These are phyloP conservation scores for Cylindrotheca fusiformis DNA, from an alignment of 108 stramenopile genomes.

Conservation along the genomic window DNA sequence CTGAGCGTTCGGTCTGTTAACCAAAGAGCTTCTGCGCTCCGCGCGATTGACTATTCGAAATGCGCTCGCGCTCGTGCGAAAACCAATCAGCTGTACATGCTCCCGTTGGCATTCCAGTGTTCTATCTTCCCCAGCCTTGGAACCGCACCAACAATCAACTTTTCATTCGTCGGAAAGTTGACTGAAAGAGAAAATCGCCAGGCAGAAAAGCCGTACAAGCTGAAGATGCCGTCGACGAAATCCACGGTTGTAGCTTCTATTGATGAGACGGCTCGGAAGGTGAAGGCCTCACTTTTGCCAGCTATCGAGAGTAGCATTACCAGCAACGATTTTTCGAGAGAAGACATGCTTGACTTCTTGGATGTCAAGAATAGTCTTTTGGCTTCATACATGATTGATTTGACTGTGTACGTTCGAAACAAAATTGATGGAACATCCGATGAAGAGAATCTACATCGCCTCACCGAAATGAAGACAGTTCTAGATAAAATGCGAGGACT, in stretches of 20 bases:
- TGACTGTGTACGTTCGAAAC: conserved; percentile 39
- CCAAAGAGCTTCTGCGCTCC: too few species aligned
- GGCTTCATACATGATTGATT: conserved; percentile 77
- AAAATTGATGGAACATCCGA: conserved; percentile 14
- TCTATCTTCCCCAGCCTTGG: too few species aligned
- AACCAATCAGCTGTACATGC: too few species aligned
- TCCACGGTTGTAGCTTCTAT: conserved; percentile 10
- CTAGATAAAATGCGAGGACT: conserved; percentile 81
- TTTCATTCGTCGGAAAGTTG: too few species aligned
- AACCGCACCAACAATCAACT: not conserved
- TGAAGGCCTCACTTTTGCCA: conserved; percentile 35
- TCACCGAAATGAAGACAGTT: conserved; percentile 71
- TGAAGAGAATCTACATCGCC: conserved; percentile 26
- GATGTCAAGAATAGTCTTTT: conserved; percentile 69
- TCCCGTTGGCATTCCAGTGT: too few species aligned
- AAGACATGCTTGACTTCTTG: conserved; percentile 70
- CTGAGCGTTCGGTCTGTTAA: too few species aligned
- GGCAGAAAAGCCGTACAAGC: too few species aligned
- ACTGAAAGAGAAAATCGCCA: too few species aligned
- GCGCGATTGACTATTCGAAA: too few species aligned
- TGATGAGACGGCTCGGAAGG: conserved; percentile 41
- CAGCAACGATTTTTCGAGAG: conserved; percentile 31
- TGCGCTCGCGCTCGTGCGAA: too few species aligned
- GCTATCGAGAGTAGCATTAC: conserved; percentile 34
- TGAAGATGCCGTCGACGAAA: conserved; percentile 1